Conservation (phyloP, 139 green algal genomes). For the Mychonastes homosphaera region DNA sequence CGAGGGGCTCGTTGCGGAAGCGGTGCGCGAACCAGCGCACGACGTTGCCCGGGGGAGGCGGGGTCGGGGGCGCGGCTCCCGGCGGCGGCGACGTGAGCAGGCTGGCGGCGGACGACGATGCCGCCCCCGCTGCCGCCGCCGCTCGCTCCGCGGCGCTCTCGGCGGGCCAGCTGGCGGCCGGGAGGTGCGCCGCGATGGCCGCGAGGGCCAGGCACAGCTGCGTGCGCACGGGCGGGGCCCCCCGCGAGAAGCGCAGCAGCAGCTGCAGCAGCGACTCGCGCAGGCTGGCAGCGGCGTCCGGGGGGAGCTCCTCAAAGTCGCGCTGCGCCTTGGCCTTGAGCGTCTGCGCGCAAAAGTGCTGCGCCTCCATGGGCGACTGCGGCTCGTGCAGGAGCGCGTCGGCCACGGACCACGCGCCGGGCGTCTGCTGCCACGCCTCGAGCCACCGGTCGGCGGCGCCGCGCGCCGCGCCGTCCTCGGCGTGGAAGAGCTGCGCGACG, state of each 20-base stretch:
- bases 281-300: conserved; percentile 36
- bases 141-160: too few species aligned
- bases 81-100: too few species aligned
- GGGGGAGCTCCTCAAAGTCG: conserved; percentile 85
- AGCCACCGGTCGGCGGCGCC: conserved; percentile 65
- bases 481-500: conserved; percentile 72
- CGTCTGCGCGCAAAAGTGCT: conserved; percentile 83
- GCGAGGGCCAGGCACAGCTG: conserved; percentile 83
- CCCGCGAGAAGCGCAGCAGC: conserved; percentile 47
- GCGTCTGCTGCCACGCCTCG: conserved; percentile 66
- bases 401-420: conserved; percentile 58
- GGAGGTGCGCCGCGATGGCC: conserved; percentile 62
- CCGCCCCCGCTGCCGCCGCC: too few species aligned
- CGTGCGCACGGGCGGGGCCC: conserved; percentile 51
- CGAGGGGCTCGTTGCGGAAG: conserved; percentile 20
- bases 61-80: too few species aligned
- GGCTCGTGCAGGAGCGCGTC: conserved; percentile 64
- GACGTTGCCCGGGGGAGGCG: conserved; percentile 26
- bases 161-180: conserved; percentile 46
- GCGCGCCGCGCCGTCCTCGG: conserved; percentile 42
- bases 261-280: conserved; percentile 65
- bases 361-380: conserved; percentile 48
- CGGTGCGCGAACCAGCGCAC: conserved; percentile 42
- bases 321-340: conserved; percentile 82
- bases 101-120: too few species aligned